These are phyloP conservation scores for Penicillium sp. DNA, from an alignment of 2,329 filamentous ascomycete species.

Conservation along the genomic window DNA sequence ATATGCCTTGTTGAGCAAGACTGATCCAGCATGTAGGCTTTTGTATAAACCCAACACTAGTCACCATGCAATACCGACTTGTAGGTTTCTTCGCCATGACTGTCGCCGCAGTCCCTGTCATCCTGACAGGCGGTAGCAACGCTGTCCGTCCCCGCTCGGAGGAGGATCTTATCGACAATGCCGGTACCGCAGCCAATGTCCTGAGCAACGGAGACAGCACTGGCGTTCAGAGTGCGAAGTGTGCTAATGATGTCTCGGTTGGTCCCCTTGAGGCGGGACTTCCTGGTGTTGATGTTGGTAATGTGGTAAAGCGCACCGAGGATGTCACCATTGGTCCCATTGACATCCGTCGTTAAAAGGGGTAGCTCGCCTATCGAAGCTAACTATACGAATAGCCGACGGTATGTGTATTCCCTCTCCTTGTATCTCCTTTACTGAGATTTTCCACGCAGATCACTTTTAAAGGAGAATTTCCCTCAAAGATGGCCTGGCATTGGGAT, in stretches of 20 bases:
- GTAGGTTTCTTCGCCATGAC: conserved; percentile 5
- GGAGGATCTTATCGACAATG: not conserved
- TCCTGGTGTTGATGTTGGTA: not conserved
- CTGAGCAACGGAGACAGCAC: not conserved
- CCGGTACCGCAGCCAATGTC: not conserved
- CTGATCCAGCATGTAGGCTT: not conserved
- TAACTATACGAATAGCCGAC: not conserved
- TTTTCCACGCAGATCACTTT: too few species aligned
- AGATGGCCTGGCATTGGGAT: too few species aligned
- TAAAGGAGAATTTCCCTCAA: too few species aligned
- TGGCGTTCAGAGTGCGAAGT: not conserved
- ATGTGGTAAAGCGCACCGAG: not conserved
- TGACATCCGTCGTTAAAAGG: too few species aligned
- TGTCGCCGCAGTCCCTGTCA: conserved; percentile 7
- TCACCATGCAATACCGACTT: conserved; percentile 8
- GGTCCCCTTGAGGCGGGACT: not conserved
- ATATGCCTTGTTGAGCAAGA: not conserved
- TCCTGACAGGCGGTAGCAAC: not conserved
- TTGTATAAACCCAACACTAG: not conserved
- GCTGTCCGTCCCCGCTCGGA: not conserved
- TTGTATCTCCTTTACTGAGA: too few species aligned
- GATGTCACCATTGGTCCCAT: not conserved
- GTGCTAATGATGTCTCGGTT: not conserved
- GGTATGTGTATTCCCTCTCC: too few species aligned
- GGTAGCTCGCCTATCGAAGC: not conserved